Percentiles rank a stretch among this genome's conserved stretches.
Conservation (phyloP, 163 green algal genomes). For the Coccomyxa subellipsoidea region DNA sequence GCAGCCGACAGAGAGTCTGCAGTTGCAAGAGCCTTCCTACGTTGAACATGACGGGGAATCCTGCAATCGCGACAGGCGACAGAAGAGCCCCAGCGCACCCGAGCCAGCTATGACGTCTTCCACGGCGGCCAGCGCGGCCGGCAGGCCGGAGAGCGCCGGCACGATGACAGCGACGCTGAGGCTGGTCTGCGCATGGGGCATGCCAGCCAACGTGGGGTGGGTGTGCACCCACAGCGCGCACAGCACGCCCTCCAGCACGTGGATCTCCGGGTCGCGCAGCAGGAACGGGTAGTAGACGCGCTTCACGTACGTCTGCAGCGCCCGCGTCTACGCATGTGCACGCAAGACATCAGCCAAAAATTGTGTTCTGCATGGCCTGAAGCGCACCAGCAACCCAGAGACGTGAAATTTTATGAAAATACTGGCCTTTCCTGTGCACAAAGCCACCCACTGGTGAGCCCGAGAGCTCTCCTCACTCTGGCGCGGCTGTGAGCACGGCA, state of each 20-base stretch:
- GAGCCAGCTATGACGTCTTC: slow-evolving; percentile 21
- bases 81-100: neutral
- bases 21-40: too few species aligned
- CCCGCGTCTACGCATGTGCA: slow-evolving; percentile 38
- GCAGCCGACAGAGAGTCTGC: too few species aligned
- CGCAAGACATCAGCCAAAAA: slow-evolving; percentile 10
- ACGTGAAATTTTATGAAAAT: too few species aligned
- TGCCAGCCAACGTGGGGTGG: slow-evolving; percentile 35
- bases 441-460: too few species aligned
- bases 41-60: too few species aligned
- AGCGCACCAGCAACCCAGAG: too few species aligned
- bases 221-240: slow-evolving; percentile 66
- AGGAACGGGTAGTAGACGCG: slow-evolving; percentile 83
- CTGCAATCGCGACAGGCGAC: too few species aligned
- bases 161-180: slow-evolving; percentile 63
- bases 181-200: slow-evolving; percentile 9
- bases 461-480: too few species aligned
- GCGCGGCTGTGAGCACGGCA: too few species aligned
- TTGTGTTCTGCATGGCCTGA: too few species aligned
- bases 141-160: slow-evolving; percentile 39
- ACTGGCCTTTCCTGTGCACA: too few species aligned
- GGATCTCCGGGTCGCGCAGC: slow-evolving; percentile 58
- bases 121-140: slow-evolving; percentile 35
- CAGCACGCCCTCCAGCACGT: slow-evolving; percentile 6
- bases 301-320: slow-evolving; percentile 80